Evolutionary conservation across 306 rosid species (phyloP).

Genomic region (Sechiopsis laciniata): DNA sequence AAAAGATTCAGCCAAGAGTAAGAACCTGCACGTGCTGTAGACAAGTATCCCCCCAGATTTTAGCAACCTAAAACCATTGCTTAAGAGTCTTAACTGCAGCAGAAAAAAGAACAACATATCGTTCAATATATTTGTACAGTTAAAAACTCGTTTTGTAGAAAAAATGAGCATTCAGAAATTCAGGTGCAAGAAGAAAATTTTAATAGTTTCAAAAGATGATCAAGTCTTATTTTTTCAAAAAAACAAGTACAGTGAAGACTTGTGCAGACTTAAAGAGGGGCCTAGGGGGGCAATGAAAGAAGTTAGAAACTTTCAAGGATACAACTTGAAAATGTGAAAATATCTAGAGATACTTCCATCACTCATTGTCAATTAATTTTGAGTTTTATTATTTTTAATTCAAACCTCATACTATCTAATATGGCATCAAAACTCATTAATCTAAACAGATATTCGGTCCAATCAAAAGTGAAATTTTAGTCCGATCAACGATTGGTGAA

Average conservation of each 20-base stretch:
- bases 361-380: no score
- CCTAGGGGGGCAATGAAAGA: no score
- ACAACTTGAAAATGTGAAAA: no score
- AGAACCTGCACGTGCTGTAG: slow-evolving; percentile 97
- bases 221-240: not conserved
- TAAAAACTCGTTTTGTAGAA: slow-evolving; percentile 1
- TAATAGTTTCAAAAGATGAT: not conserved
- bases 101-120: slow-evolving; percentile 20
- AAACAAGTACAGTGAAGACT: not conserved
- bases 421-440: no score
- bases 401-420: no score
- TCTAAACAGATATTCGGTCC: no score
- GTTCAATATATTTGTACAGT: slow-evolving; percentile 8
- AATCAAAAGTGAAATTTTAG: no score
- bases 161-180: not conserved
- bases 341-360: no score
- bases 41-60: slow-evolving; percentile 72
- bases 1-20: slow-evolving; percentile 12
- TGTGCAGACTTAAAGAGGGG: not conserved
- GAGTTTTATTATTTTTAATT: no score
- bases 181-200: not conserved
- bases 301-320: no score
- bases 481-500: no score
- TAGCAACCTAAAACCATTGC: slow-evolving; percentile 74
- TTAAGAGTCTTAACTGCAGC: slow-evolving; percentile 69